Base-by-base conservation (phyloP, 805 yeast species). In the Teunomyces cretensis region DNA sequence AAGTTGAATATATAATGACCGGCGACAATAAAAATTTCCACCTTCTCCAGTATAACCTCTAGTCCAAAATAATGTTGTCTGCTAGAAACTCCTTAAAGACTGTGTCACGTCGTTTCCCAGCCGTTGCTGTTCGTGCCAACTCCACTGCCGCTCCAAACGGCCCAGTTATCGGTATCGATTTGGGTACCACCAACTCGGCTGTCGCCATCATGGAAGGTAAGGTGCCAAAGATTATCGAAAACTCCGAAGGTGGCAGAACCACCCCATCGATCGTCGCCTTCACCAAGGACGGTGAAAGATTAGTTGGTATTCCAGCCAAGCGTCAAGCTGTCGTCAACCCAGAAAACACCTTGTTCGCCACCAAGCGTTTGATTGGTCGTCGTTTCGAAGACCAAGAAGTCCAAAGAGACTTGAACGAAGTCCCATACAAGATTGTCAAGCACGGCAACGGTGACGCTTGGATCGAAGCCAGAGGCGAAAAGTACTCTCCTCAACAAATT, bases 211-310 rank as follows among this genome's bases (percentile, higher is more conserved):
- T 88, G 83, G 91, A 86, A 68, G 87, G 89, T 52, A 78, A 82
- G 64, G 66, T 75, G 48, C 92, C 95, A 47, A 81, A 80, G 68
- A 88, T 87, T 51, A 72, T 87, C 49, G 95, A 88, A 70, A 86
- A 87, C 74, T 67, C 80, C 49, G 88, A 70, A 68, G 77, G 75
- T 75, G 80, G 75, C 55, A 54, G 62, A 54, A 84, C 95, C 42
- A 89, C 96, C 15, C 97, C 97, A 27, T 91, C 97, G 30, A 88
- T 90, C 36, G 97, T 90, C 48, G 97, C 97, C 44, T 90, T 90
- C 81, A 86, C 94, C 55, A 84, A 85, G 67, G 94, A 86, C 48
- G 94, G 92, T 48, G 96, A 88, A 73, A 84, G 96, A 62, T 74
- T 90, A 49, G 96, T 90, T 50, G 97, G 97, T 72, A 88, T 84